Conservation (phyloP, 2,329 filamentous ascomycete species). For the Beauveria medogensis region DNA sequence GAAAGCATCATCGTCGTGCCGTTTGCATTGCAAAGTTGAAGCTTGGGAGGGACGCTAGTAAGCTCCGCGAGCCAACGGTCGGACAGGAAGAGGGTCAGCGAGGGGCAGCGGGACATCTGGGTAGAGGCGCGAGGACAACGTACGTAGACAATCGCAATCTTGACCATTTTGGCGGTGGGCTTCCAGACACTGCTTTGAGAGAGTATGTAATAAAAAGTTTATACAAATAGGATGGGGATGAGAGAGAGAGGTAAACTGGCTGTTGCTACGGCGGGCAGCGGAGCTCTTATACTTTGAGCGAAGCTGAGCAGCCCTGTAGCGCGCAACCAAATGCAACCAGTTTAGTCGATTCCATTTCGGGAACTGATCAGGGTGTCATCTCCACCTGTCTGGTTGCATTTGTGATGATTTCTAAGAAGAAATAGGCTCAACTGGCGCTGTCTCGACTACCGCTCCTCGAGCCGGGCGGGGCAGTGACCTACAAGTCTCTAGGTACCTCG, state of each 20-base stretch:
- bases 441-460: background rate
- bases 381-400: background rate
- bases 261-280: background rate
- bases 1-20: background rate
- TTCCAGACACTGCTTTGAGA: constrained; percentile 23
- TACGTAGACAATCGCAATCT: constrained; percentile 86
- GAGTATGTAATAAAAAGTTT: background rate
- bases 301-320: background rate
- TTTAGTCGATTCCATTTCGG: background rate
- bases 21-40: background rate
- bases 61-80: background rate
- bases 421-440: background rate
- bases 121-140: constrained; percentile 26
- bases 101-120: background rate
- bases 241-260: background rate
- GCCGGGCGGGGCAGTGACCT: background rate
- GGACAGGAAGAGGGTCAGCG: background rate
- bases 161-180: constrained; percentile 58
- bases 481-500: background rate
- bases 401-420: background rate
- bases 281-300: constrained; percentile 8
- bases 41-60: background rate
- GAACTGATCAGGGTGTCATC: background rate
- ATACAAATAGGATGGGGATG: background rate
- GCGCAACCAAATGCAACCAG: background rate